Conservation (phyloP, 1,284 basidiomycete genomes). For the Fomes fomentarius region DNA sequence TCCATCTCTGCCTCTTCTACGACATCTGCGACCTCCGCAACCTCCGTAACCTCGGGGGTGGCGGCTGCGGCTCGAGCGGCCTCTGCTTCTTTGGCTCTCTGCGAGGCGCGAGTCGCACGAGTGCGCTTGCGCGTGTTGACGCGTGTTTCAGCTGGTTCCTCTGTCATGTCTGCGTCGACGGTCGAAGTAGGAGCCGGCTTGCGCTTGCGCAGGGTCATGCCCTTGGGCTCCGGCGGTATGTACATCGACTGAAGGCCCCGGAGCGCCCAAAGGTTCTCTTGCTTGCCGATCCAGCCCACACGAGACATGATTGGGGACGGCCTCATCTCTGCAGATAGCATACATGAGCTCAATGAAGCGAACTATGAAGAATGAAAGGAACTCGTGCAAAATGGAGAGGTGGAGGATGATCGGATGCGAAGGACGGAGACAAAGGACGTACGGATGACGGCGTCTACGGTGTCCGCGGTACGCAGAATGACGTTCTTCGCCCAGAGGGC, state of each 20-base stretch:
- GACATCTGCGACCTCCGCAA: neutral
- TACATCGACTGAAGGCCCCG: constrained; percentile 20
- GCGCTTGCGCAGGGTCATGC: constrained; percentile 30
- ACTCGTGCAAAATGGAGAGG: neutral
- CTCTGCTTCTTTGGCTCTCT: constrained; percentile 8
- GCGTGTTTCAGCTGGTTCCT: constrained; percentile 5
- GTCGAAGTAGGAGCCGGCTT: constrained; percentile 16
- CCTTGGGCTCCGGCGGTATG: constrained; percentile 16
- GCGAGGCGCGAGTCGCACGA: constrained; percentile 16
- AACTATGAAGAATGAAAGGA: too few relatives aligned
- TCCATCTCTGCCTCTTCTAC: neutral
- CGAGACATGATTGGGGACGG: constrained; percentile 29
- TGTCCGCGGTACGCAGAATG: constrained; percentile 24
- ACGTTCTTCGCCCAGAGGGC: constrained; percentile 28
- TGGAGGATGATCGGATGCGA: neutral
- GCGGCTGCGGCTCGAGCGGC: neutral
- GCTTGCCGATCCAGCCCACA: constrained; percentile 26
- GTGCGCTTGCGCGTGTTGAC: constrained; percentile 21
- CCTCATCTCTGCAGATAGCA: constrained; percentile 15
- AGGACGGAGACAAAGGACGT: constrained; percentile 8
- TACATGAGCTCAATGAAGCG: neutral
- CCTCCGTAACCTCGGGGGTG: neutral
- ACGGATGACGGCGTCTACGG: constrained; percentile 28
- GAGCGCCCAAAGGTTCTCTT: constrained; percentile 26
- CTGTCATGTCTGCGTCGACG: neutral